Evolutionary conservation across 495 filamentous ascomycete genomes (phyloP).

Genomic region (Rhizodiscina lignyota): DNA sequence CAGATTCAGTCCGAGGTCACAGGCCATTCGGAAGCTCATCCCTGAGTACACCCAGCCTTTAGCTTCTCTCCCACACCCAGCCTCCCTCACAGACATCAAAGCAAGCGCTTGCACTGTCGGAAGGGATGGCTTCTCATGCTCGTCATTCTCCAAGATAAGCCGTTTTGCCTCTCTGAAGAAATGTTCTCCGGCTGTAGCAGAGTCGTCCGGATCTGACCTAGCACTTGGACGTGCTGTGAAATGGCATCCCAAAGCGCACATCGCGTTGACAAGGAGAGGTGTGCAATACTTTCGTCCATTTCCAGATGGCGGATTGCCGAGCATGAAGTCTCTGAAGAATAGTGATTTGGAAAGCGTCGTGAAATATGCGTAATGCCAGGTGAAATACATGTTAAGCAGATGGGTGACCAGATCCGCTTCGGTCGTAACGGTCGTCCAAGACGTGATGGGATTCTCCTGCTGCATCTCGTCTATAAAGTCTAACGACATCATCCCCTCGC

Average conservation of each 20-base stretch:
- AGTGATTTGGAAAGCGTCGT: slow-evolving; percentile 78
- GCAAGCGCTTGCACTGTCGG: slow-evolving; percentile 92
- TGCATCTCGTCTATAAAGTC: too few relatives aligned
- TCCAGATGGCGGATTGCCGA: slow-evolving; percentile 36
- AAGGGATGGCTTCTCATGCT: slow-evolving; percentile 76
- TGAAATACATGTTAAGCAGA: slow-evolving; percentile 93
- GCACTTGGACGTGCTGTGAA: slow-evolving; percentile 67
- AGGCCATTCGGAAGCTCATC: slow-evolving; percentile 98
- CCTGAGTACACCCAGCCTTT: slow-evolving; percentile 97
- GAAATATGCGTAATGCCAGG: slow-evolving; percentile 96
- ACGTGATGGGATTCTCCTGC: slow-evolving; percentile 51
- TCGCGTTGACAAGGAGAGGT: slow-evolving; percentile 78
- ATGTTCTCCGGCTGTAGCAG: slow-evolving; percentile 82
- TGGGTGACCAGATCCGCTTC: slow-evolving; percentile 68
- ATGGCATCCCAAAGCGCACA: slow-evolving; percentile 91
- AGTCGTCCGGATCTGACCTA: slow-evolving; percentile 49
- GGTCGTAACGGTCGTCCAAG: slow-evolving; percentile 77
- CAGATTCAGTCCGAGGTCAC: slow-evolving; percentile 85
- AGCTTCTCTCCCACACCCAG: slow-evolving; percentile 84
- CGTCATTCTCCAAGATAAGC: slow-evolving; percentile 76
- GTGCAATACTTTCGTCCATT: slow-evolving; percentile 54
- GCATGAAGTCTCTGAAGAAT: slow-evolving; percentile 74
- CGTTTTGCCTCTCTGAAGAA: slow-evolving; percentile 94
- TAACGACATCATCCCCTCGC: too few relatives aligned
- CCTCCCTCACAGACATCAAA: slow-evolving; percentile 92